Evolutionary conservation across 306 rosid genomes (phyloP).

Genomic region (Cicer judaicum): DNA sequence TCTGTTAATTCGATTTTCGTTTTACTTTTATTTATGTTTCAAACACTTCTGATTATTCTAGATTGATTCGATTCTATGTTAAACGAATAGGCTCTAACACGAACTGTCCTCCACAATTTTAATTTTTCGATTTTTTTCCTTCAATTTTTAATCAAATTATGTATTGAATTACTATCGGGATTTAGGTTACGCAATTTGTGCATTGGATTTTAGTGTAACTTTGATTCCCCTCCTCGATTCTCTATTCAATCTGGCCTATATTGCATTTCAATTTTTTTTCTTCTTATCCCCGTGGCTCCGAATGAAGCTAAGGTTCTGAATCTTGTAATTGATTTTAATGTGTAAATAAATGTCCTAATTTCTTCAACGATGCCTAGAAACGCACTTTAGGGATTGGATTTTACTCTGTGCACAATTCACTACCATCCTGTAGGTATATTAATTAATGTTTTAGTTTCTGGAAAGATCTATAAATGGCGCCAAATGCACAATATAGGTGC

Average conservation of each 20-base stretch:
- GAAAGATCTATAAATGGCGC: not conserved
- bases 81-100: not conserved
- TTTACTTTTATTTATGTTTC: not conserved
- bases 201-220: constrained; percentile 19
- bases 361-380: constrained; percentile 6
- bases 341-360: not conserved
- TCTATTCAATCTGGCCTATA: not conserved
- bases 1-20: not conserved
- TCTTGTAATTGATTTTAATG: constrained; percentile 24
- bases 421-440: not conserved
- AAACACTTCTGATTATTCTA: not conserved
- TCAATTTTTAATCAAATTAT: not conserved
- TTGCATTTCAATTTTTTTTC: not conserved
- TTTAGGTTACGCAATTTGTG: constrained; percentile 2
- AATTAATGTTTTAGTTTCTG: constrained; percentile 33
- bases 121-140: not conserved
- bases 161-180: not conserved
- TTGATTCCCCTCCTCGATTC: constrained; percentile 14
- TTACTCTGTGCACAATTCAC: not conserved
- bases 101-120: not conserved
- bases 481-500: constrained; percentile 8
- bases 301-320: not conserved
- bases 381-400: not conserved
- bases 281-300: not conserved
- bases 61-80: not conserved